Base-by-base conservation (phyloP, 768 basidiomycete species). In the Ephemerocybe angulata region DNA sequence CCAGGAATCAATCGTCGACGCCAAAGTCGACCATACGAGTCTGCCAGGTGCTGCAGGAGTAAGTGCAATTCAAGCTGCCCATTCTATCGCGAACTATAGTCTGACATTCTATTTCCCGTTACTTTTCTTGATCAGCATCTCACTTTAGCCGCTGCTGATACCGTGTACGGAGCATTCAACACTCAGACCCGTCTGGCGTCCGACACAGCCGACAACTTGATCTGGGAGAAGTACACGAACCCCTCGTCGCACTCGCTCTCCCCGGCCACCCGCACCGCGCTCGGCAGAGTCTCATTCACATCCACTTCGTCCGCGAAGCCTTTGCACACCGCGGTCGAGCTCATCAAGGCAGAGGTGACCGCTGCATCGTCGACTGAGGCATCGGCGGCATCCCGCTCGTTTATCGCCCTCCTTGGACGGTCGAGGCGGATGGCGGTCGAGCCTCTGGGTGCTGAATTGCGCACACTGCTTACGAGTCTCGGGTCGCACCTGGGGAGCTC, bases 121-220 rank as follows among this genome's bases (percentile, higher is more conserved):
- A 29, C 17, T 27, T 29, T 30, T 27, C 24, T 10, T 21, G 38
- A 40, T 40, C 37, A 35, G 30, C 37, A 59, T 8, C 57, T 84
- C 81, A 77, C 77, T 3, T 59, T 75, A 6, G 73, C 73, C 6
- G 79, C 81, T 41, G 76, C 81, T 2, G 89, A 92, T 58, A 93
- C 92, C 0, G 69, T 90, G 1, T 93, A 93, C 57, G 87, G 81
- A 0, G 72, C 79, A 22, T 70, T 75, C 4, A 84, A 74, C 54
- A 88, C 90, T 4, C 77, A 86, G 61, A 84, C 78, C 8, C 79
- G 80, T 6, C 69, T 97, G 10, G 82, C 81, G 2, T 95, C 91
- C 0, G 83, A 88, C 22, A 88, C 89, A 1, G 92, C 92, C 1
- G 95, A 98, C 67, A 83, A 86, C 62, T 61, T 94, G 27, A 64